Percentiles rank a stretch among this genome's conserved stretches.
Conservation (phyloP, 2,329 filamentous ascomycete species). For the Dactylellina parvicollis region DNA sequence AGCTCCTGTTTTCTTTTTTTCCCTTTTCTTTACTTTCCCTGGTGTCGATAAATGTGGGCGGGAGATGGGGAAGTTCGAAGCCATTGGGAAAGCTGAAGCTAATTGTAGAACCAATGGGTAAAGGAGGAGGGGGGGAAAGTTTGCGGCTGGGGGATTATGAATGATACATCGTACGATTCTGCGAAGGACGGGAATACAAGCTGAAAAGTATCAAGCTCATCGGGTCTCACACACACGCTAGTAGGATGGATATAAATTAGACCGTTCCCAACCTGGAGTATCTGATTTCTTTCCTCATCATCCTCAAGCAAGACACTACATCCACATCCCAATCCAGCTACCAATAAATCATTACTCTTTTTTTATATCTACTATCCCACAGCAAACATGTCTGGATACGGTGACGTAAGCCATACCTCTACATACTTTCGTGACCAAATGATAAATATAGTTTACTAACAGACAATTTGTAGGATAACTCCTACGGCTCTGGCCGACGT, state of each 20-base stretch:
- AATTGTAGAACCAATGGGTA: background rate
- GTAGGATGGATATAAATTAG: conserved; percentile 46
- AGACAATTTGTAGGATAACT: background rate
- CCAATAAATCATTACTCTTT: conserved; percentile 18
- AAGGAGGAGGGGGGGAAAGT: conserved; percentile 10
- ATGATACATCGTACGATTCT: conserved; percentile 44
- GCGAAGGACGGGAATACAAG: background rate
- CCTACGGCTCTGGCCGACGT: conserved; percentile 19
- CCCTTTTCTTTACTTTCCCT: background rate
- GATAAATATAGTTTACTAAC: conserved; percentile 1
- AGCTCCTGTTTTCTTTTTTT: background rate
- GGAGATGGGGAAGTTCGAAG: background rate
- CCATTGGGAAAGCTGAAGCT: conserved; percentile 24
- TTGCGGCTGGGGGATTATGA: background rate
- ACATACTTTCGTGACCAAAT: background rate
- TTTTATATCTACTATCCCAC: background rate
- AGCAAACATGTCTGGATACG: conserved; percentile 50
- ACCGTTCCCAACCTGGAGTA: conserved; percentile 17
- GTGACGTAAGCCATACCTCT: conserved; percentile 19
- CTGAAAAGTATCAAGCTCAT: background rate
- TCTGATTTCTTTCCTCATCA: conserved; percentile 12
- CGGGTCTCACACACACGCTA: conserved; percentile 17
- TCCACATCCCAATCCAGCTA: background rate
- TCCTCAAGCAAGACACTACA: conserved; percentile 10
- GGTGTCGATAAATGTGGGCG: conserved; percentile 10